Conservation (phyloP, 169 alveolate species). For the Eimeria tenella region DNA sequence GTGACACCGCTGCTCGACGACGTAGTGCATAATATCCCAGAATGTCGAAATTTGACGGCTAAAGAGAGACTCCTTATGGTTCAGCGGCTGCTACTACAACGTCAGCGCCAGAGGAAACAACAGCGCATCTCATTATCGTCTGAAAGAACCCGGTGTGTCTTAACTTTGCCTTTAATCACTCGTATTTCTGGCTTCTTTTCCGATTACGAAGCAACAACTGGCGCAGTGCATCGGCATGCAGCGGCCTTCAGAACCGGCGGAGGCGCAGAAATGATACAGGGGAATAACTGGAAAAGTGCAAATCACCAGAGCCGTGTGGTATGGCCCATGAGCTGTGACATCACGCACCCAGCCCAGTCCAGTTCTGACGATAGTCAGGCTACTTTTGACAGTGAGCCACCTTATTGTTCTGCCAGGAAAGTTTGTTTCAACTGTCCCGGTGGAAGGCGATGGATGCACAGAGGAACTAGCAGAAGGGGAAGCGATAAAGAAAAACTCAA, state of each 20-base stretch:
- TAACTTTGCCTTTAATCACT: constrained; percentile 30
- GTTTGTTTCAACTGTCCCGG: not conserved
- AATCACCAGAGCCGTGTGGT: not conserved
- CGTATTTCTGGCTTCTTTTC: constrained; percentile 60
- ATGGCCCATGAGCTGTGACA: not conserved
- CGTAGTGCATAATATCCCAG: not conserved
- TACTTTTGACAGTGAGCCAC: no score
- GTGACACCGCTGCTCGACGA: constrained; percentile 25
- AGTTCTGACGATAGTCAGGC: no score
- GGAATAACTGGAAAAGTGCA: not conserved
- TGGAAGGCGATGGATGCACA: not conserved
- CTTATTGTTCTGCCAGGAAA: no score
- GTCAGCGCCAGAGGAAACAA: constrained; percentile 56
- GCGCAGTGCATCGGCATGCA: not conserved
- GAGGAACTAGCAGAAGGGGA: not conserved
- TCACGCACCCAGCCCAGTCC: not conserved
- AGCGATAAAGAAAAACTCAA: not conserved
- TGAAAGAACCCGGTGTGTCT: constrained; percentile 46
- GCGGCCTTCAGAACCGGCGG: not conserved
- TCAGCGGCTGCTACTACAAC: not conserved
- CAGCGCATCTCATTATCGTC: constrained; percentile 35
- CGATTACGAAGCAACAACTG: constrained; percentile 18
- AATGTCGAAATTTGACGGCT: not conserved
- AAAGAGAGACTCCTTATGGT: not conserved
- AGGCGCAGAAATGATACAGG: not conserved